Percentiles rank a stretch among this genome's conserved stretches.
Conservation (phyloP, 345 rosid genomes). For the Eutrema heterophyllum region DNA sequence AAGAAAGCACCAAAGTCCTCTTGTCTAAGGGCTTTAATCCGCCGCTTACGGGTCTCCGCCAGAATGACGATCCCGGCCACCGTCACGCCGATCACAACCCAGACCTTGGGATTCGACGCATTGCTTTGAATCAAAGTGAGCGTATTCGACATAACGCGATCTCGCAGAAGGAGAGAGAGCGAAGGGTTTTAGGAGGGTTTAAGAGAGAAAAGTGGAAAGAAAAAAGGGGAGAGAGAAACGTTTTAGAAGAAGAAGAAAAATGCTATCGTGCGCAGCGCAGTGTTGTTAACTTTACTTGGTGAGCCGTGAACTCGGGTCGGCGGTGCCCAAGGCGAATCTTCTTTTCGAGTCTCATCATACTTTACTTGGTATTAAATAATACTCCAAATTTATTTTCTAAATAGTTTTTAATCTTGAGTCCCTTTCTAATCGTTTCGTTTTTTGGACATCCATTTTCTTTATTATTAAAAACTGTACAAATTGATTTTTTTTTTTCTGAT, state of each 20-base stretch:
- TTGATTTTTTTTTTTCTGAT: neutral
- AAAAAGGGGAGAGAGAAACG: neutral
- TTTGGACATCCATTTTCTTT: no score
- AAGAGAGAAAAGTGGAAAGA: neutral
- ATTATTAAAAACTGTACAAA: neutral
- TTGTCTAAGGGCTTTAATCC: slow-evolving; percentile 39
- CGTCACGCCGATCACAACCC: slow-evolving; percentile 73
- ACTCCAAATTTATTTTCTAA: neutral
- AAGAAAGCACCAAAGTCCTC: slow-evolving; percentile 78
- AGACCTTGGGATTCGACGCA: slow-evolving; percentile 60
- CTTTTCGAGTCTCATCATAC: neutral
- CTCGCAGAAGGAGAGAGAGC: slow-evolving; percentile 4
- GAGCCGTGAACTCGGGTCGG: slow-evolving; percentile 6
- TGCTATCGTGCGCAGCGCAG: slow-evolving; percentile 4
- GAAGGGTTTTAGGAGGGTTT: slow-evolving; percentile 42
- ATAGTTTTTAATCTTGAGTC: no score
- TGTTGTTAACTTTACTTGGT: neutral
- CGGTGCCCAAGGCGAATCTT: slow-evolving; percentile 14
- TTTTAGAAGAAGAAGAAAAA: neutral
- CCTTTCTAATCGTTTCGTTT: neutral
- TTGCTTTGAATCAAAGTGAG: slow-evolving; percentile 39
- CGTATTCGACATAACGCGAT: slow-evolving; percentile 45
- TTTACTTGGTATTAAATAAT: neutral
- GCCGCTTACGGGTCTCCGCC: slow-evolving; percentile 64
- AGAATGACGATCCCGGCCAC: slow-evolving; percentile 68